A percentile compares a stretch with the other conserved stretches of the same genome.
Conservation (phyloP, 2,329 filamentous ascomycete genomes). For the Zymoseptoria crescenta region DNA sequence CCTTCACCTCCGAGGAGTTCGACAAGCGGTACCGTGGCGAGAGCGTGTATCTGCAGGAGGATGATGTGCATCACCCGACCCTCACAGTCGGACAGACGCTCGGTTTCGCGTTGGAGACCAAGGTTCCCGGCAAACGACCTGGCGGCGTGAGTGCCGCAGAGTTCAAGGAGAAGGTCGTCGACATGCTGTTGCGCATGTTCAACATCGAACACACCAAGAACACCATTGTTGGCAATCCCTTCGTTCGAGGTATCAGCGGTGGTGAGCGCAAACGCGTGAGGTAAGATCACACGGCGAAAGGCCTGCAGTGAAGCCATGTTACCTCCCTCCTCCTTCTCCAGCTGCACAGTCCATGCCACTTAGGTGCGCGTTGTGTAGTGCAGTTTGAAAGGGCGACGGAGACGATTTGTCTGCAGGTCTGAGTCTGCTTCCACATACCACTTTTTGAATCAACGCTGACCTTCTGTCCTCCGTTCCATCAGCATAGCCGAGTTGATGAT, state of each 20-base stretch:
- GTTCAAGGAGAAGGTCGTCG: constrained; percentile 69
- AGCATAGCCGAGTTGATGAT: constrained; percentile 40
- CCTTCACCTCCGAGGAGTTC: constrained; percentile 64
- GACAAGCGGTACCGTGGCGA: constrained; percentile 66
- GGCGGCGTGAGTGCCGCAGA: constrained; percentile 62
- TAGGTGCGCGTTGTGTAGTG: not conserved
- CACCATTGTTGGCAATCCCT: constrained; percentile 76
- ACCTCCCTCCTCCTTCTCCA: not conserved
- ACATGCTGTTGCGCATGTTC: constrained; percentile 78
- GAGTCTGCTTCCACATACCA: no score
- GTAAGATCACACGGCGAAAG: no score
- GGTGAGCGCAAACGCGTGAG: constrained; percentile 43
- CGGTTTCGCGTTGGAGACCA: constrained; percentile 75
- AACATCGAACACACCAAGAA: constrained; percentile 83
- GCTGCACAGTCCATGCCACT: not conserved
- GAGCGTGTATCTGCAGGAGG: constrained; percentile 78
- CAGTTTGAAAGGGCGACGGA: not conserved
- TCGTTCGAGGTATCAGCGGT: constrained; percentile 62
- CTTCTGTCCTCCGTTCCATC: no score
- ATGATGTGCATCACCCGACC: constrained; percentile 77
- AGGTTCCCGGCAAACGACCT: constrained; percentile 60
- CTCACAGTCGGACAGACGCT: constrained; percentile 83
- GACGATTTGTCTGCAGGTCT: no score
- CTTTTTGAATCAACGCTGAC: no score
- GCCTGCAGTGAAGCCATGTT: no score